Base-by-base conservation (phyloP, 2,329 filamentous ascomycete genomes). In the Fusarium veterinarium region DNA sequence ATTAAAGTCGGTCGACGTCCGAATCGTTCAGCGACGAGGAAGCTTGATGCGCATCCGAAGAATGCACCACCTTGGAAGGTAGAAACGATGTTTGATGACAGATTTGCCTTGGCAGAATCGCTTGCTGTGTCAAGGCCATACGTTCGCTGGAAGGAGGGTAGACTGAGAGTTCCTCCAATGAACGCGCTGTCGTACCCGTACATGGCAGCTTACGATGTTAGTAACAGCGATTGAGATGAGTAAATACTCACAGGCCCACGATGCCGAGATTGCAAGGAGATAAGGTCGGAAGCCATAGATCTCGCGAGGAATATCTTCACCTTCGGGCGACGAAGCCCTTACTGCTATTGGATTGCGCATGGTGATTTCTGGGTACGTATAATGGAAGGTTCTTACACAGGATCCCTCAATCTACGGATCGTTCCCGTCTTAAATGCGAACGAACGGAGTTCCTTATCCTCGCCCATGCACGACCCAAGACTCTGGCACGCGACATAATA, bases 141-240 rank as follows among this genome's bases (percentile, higher is more conserved):
- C 3, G 46, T 14, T 23, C 46, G 16, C 5, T 35, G 46, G 4
- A 25, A 35, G 3, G n/a, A 25, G 8, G 46, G 46, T 5, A 51
- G 30, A 19, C 16, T 51, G 16, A 51, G 12, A 23, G 30, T 25
- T 10, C n/a, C 46, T 8, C 30, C 46, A 4, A 35, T 51, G 6
- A 51, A 51, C 2, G 46, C 30, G 16, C 46, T 49, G 30, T 35
- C 46, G 8, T 51, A 35, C 1, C 46, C 46, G 3, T 51, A 49
- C n/a, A 51, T 51, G 0, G 46, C 30, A 19, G 46, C 46, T 49
- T 17, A 2, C 5, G 10, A 10, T 23, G 16, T 49, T 3, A 33
- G 30, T 6, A 13, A 6, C 17, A 20, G 2, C 3, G 3, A 23
- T 33, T 0, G 10, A 23, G n/a, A 9, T 9, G 7, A 8, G 20